Base-by-base conservation (phyloP, 148 eudicot species). In the Fagopyrum tataricum region DNA sequence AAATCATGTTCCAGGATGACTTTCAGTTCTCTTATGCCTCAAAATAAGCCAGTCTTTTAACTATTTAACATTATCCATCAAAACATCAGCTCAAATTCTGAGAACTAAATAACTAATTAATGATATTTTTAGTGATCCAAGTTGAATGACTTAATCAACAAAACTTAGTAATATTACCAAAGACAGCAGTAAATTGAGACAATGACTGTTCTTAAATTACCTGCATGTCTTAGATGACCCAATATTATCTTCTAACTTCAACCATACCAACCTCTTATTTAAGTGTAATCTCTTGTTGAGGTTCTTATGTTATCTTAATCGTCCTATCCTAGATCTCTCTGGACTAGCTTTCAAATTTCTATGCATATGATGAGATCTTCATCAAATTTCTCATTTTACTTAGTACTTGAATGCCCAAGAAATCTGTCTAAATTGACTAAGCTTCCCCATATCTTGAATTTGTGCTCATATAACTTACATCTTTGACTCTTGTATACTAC, bases 141-240 rank as follows among this genome's bases (percentile, higher is more conserved):
- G 26, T 64, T 64, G 42, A 4, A 15, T 64, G 43, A 61, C 62
- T 58, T 53, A 23, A 58, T 11, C 40, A 23, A 61, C 41, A 61
- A 5, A 56, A 24, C 9, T 6, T 24, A 10, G 14, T 24, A 10
- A 61, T 23, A 10, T 10, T 61, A 24, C 39, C 39, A 23, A 12
- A 15, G 9, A 23, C 10, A 59, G 40, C 39, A 64, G 8, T 69
- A 9, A 42, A 68, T 6, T n/a, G 37, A 76, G 37, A 55, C 46
- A 69, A 46, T 24, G 18, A 4, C 15, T 7, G 4, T 26, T 52
- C n/a, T n/a, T 6, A 20, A 21, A 55, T 86, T 76, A 91, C 98
- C 95, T 84, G 93, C 76, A n/a, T n/a, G n/a, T n/a, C 83, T 84
- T 88, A 64, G 78, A 74, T 41, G 87, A 79, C 62, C 81, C 88